A percentile compares a stretch with the other conserved stretches of the same genome.
Evolutionary conservation across 139 green algal species (phyloP).

Genomic region (Limnomonas spitsbergensis): DNA sequence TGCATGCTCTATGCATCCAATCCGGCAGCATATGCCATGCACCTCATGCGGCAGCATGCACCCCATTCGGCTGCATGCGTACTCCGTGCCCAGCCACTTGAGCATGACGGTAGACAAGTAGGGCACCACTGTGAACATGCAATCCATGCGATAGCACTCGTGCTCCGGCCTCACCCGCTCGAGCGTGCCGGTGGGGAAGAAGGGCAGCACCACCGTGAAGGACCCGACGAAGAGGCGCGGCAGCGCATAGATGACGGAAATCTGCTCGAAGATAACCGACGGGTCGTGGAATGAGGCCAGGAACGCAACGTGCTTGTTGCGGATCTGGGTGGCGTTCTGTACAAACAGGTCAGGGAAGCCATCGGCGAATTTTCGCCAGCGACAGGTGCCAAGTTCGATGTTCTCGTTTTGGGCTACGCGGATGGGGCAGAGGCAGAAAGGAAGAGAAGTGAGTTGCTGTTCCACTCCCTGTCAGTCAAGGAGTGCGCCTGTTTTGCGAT

Average conservation of each 20-base stretch:
- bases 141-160: too few species aligned
- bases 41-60: too few species aligned
- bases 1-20: too few species aligned
- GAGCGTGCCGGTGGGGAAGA: constrained; percentile 94
- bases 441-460: constrained; percentile 41
- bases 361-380: constrained; percentile 82
- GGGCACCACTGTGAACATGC: too few species aligned
- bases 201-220: constrained; percentile 97
- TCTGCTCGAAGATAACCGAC: constrained; percentile 90
- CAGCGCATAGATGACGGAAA: constrained; percentile 96
- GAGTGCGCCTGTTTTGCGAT: too few species aligned
- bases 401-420: not conserved
- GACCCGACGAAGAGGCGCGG: constrained; percentile 91
- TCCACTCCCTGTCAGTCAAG: too few species aligned
- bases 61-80: too few species aligned
- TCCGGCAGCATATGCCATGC: too few species aligned
- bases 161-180: constrained; percentile 60
- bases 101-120: too few species aligned
- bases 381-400: not conserved
- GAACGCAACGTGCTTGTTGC: constrained; percentile 96
- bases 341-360: constrained; percentile 98
- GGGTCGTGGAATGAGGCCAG: constrained; percentile 92
- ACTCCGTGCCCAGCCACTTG: too few species aligned
- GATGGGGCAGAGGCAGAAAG: too few species aligned
- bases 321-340: constrained; percentile 81